Base-by-base conservation (phyloP, 257 asterid species). In the Salvia miltiorrhiza region DNA sequence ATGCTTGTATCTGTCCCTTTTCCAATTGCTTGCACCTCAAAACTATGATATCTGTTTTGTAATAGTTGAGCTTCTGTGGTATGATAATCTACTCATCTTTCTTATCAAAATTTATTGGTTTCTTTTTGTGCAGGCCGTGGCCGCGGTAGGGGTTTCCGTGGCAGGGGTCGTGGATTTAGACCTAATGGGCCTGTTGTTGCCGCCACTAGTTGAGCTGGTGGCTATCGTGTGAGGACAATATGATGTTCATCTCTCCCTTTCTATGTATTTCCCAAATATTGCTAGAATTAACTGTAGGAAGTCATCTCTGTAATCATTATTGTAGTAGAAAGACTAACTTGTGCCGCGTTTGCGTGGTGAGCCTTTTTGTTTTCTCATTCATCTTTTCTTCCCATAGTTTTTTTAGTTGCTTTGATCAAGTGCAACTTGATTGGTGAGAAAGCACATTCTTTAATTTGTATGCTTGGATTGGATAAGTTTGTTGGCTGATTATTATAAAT, bases 91-190 rank as follows among this genome's bases (percentile, higher is more conserved):
- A 20, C 43, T 70, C 7, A 39, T 12, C 35, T 16, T 23, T 3
- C 24, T 53, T 17, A 41, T 58, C 45, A 5, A 16, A 9, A 1
- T 58, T 44, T 55, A 37, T 33, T 68, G 47, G 12, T 2, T 67
- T 44, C 7, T 26, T 62, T 39, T 65, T 49, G 30, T 47, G 80
- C 81, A 90, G 97, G 98, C 0, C 98, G 96, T 48, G 97, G 93
- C 23, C 93, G 95, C 73, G 91, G 93, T 3, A 78, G 96, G 81
- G 95, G 87, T 50, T 41, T 62, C 13, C 96, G 95, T 73, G 95
- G 93, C 9, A 73, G 92, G 78, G 98, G 90, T 33, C 92, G 92
- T 80, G 98, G 97, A 20, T 79, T 78, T 78, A 80, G 95, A 74
- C 63, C 87, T 8, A 86, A 88, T 16, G 96, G 84, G 17, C 83